Percentiles rank a stretch among this genome's conserved stretches.
Evolutionary conservation across 192 early-diverging fungal genomes (phyloP).

Genomic region (Diversispora epigaea): DNA sequence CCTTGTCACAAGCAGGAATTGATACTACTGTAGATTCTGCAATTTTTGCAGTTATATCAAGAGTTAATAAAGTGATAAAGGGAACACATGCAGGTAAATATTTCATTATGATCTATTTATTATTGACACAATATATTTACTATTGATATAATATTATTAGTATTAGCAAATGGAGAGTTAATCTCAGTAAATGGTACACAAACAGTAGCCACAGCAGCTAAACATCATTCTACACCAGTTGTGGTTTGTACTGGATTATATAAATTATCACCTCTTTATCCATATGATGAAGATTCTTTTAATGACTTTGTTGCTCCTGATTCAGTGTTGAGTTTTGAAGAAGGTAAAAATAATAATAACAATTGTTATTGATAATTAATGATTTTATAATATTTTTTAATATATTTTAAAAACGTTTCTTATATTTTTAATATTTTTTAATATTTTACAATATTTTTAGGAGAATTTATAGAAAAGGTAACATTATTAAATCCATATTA

Average conservation of each 20-base stretch:
- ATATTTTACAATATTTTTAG: no score
- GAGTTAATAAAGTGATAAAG: conserved; percentile 95
- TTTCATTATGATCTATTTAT: not conserved
- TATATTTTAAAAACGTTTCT: no score
- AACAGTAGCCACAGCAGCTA: conserved; percentile 84
- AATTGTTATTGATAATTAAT: no score
- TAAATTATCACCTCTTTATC: conserved; percentile 84
- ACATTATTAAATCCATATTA: conserved; percentile 85
- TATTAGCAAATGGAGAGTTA: conserved; percentile 91
- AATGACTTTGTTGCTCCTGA: conserved; percentile 79
- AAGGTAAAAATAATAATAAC: conserved; percentile 56
- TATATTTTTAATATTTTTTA: not conserved
- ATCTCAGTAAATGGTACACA: conserved; percentile 80
- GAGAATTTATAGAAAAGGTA: conserved; percentile 73
- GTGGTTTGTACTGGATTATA: conserved; percentile 89
- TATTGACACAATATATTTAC: not conserved
- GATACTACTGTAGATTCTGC: conserved; percentile 92
- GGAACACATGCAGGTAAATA: conserved; percentile 78
- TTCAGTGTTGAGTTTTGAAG: conserved; percentile 74
- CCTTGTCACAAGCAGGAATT: conserved; percentile 75
- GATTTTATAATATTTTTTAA: no score
- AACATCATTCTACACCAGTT: conserved; percentile 89
- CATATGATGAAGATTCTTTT: conserved; percentile 84
- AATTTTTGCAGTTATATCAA: conserved; percentile 94
- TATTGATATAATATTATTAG: conserved; percentile 35